These are phyloP conservation scores for Gliomastix tumulicola DNA, from an alignment of 2,329 filamentous ascomycete genomes.

Conservation along the genomic window DNA sequence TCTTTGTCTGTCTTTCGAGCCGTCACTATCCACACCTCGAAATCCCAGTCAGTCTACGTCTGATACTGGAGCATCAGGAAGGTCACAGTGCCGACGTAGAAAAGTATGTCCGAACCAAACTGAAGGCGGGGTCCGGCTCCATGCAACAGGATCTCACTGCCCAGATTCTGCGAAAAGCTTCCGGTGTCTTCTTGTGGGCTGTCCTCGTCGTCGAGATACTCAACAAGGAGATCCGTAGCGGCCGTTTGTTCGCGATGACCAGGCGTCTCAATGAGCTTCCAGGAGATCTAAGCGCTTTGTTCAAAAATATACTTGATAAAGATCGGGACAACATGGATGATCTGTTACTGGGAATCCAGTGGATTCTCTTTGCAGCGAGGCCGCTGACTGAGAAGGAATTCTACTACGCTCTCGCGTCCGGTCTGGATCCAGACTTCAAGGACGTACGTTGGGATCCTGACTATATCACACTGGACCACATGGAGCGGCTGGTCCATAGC, in stretches of 20 bases:
- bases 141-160: slow-evolving; percentile 16
- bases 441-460: slow-evolving; percentile 5
- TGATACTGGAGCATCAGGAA: slow-evolving; percentile 16
- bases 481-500: too few species aligned
- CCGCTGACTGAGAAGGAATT: too few species aligned
- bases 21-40: slow-evolving; percentile 37
- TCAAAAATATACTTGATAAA: too few species aligned
- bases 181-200: slow-evolving; percentile 33
- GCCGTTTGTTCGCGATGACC: slow-evolving; percentile 12
- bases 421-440: too few species aligned
- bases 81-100: slow-evolving; percentile 16
- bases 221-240: slow-evolving; percentile 19
- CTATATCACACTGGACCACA: too few species aligned
- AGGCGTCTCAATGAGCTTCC: too few species aligned
- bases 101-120: slow-evolving; percentile 10
- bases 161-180: slow-evolving; percentile 32
- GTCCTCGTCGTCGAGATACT: slow-evolving; percentile 27
- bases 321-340: slow-evolving; percentile 27
- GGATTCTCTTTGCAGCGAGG: too few species aligned
- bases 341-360: too few species aligned
- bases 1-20: slow-evolving; percentile 36
- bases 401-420: too few species aligned
- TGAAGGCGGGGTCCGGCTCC: too few species aligned
- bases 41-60: slow-evolving; percentile 9
- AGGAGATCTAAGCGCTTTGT: too few species aligned